Conservation (phyloP, 2,329 filamentous ascomycete genomes). For the Paecilomyces fulvus region DNA sequence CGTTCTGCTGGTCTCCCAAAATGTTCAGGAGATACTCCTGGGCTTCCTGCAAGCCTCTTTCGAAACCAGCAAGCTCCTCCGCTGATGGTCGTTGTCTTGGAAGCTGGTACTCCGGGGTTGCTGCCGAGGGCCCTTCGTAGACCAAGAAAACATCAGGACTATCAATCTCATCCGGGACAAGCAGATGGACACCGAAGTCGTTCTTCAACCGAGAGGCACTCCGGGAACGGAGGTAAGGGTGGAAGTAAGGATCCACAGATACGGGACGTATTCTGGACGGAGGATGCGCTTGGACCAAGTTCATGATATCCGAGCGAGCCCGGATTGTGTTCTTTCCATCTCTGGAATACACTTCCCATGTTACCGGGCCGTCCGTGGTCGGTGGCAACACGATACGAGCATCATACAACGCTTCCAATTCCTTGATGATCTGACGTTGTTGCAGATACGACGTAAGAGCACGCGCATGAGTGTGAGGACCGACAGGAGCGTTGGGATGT, state of each 20-base stretch:
- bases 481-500: slow-evolving; percentile 63
- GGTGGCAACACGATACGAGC: slow-evolving; percentile 81
- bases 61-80: slow-evolving; percentile 48
- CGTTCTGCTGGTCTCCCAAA: slow-evolving; percentile 47
- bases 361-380: slow-evolving; percentile 55
- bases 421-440: slow-evolving; percentile 70
- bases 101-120: slow-evolving; percentile 44
- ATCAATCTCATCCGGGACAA: slow-evolving; percentile 39
- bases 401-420: slow-evolving; percentile 70
- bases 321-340: slow-evolving; percentile 66
- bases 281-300: slow-evolving; percentile 41
- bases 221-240: slow-evolving; percentile 37
- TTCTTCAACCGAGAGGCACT: slow-evolving; percentile 30
- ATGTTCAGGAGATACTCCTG: slow-evolving; percentile 47
- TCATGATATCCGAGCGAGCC: slow-evolving; percentile 42
- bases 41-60: slow-evolving; percentile 50
- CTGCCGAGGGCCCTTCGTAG: slow-evolving; percentile 38
- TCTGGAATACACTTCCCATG: slow-evolving; percentile 82
- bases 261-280: slow-evolving; percentile 37
- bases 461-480: slow-evolving; percentile 69
- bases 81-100: slow-evolving; percentile 48
- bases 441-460: slow-evolving; percentile 83
- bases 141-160: slow-evolving; percentile 40
- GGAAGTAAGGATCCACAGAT: slow-evolving; percentile 42
- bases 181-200: slow-evolving; percentile 40